Base-by-base conservation (phyloP, 208 protist genomes). In the Trypanosoma lewisi region DNA sequence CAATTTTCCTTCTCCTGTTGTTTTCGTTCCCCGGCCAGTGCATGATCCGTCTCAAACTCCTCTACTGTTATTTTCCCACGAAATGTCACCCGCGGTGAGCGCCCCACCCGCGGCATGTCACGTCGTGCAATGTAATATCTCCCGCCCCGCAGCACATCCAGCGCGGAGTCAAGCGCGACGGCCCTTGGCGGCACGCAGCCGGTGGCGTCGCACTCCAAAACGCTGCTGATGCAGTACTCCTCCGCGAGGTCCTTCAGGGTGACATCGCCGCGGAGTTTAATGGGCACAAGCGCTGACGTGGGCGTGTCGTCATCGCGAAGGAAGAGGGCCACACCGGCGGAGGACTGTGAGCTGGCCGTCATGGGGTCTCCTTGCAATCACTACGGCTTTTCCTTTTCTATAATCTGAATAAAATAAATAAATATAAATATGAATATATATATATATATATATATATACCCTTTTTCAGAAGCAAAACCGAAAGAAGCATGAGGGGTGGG, bases 91-190 rank as follows among this genome's bases (percentile, higher is more conserved):
- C 80, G 80, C 12, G 68, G 85, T 34, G 62, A 69, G 14, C 67
- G 60, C 1, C 62, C 56, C 3, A 75, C 34, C 12, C 64, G 70
- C 14, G 69, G 72, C 21, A 63, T 27, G 50, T 91, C 88, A 21
- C 88, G 82, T 4, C 82, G 67, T 6, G 82, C 83, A 41, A 94
- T 82, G 73, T 94, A 94, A 71, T 94, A 83, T 31, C 72, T 71
- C 6, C 88, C 88, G 31, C 77, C 74, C 66, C 79, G 85, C 45
- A 94, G 56, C 14, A 91, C 70, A 62, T 94, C 88, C 0, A 78
- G 81, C n/a, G 88, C 85, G 2, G 83, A 92, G 74, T 94, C 85
- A 34, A 92, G 81, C 4, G 83, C 85, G 6, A 94, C 88, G 5
- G 85, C 83, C 21, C 88, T 70, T 6, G 84, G 76, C 58, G 78